phyloP scores from a whole-genome alignment of 2,329 filamentous ascomycete genomes.

The Colletotrichum sp. region DNA sequence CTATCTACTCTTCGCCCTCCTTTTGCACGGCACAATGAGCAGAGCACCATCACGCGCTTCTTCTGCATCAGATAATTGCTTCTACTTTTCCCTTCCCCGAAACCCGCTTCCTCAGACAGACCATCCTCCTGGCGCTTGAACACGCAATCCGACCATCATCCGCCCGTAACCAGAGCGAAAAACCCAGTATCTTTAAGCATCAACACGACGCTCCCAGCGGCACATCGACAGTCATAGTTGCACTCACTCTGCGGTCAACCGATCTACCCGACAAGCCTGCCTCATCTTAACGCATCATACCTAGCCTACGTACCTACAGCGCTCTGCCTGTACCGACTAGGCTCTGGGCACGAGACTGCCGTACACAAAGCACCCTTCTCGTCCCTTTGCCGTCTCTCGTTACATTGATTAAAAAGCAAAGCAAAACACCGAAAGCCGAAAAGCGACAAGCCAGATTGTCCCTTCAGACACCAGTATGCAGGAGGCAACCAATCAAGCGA shows the following conservation, averaged over 20 bases:
- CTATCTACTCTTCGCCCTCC: not conserved
- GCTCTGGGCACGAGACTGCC: not conserved
- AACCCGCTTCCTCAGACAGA: conserved; percentile 3
- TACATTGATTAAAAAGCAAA: not conserved
- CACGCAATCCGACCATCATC: not conserved
- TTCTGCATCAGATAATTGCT: conserved; percentile 7
- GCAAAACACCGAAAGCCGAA: not conserved
- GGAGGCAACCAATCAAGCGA: conserved; percentile 34
- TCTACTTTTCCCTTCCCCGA: conserved; percentile 14
- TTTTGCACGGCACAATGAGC: conserved; percentile 21
- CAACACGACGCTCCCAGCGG: not conserved
- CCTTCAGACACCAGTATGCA: conserved; percentile 31
- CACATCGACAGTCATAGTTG: not conserved
- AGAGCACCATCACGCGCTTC: conserved; percentile 13
- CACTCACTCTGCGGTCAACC: not conserved
- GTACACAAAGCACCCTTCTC: not conserved
- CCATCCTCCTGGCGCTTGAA: conserved; percentile 14
- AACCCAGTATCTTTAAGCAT: not conserved
- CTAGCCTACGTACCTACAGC: not conserved
- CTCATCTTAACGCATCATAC: not conserved
- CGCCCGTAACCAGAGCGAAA: not conserved
- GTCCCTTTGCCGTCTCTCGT: not conserved
- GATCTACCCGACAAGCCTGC: not conserved
- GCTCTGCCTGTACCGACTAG: not conserved
- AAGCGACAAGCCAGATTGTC: not conserved